Base-by-base conservation (phyloP, 139 green algal species). In the Tetradesmus obliquus region DNA sequence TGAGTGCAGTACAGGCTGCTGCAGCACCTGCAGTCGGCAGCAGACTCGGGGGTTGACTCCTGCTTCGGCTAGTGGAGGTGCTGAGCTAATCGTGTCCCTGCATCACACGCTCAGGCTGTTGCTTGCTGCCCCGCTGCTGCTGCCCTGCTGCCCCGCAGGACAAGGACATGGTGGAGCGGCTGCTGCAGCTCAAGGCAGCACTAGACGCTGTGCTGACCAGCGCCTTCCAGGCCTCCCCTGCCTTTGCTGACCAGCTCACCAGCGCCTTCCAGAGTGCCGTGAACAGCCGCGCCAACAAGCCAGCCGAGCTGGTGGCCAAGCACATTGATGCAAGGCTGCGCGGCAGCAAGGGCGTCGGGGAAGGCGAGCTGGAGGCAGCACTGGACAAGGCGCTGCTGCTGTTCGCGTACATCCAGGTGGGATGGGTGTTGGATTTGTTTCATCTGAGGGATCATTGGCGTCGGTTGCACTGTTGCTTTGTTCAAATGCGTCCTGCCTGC, bases 231-330 rank as follows among this genome's bases (percentile, higher is more conserved):
- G 66, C 82, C n/a, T 94, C 96, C 13, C 96, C 97, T 57, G 69
- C 92, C 3, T 99, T 99, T 88, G 88, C 66, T 2, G 93, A 96
- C 80, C 93, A 96, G 1, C 93, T 99, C 0, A 99, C 99, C 91
- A 84, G 99, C 19, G 96, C 96, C 19, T 99, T 99, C 92, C 98
- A 99, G 95, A 90, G 94, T 10, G 98, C 98, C 90, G 97, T 99
- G 90, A 99, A 99, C 95, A 94, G 96, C 90, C 96, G 97, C 3
- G 94, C 96, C 82, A 95, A 95, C 94, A 97, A 96, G 93, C 97
- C 98, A 0, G 98, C 98, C 0, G 98, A 99, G 96, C 94, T 99
- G 58, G 97, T 99, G 5, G 98, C 98, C 71, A 99, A 99, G 94
- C 99, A 97, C 94, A 96, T 99, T 1, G 98, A 99, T 88, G 91